These are phyloP conservation scores for Debaryomyces subglobosus DNA, from an alignment of 1,139 yeast species.

Conservation along the genomic window DNA sequence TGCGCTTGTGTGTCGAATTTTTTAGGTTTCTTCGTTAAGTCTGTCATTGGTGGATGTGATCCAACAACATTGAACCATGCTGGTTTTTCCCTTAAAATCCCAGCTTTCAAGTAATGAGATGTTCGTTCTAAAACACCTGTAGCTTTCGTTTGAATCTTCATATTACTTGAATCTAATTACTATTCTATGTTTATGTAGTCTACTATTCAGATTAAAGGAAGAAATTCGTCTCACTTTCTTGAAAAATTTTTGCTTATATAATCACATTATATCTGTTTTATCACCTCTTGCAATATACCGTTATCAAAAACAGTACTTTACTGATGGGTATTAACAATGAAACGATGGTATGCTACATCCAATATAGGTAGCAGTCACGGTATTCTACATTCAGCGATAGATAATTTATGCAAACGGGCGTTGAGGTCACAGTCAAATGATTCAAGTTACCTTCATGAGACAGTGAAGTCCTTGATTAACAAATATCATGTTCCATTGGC, in stretches of 20 bases:
- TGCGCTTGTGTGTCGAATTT: constrained; percentile 30
- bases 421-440: constrained; percentile 3
- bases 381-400: not conserved
- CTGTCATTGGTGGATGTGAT: constrained; percentile 73
- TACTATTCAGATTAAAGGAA: not conserved
- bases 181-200: not conserved
- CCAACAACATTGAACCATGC: constrained; percentile 88
- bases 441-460: constrained; percentile 5
- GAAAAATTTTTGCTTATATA: constrained; percentile 15
- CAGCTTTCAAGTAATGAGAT: constrained; percentile 67
- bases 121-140: constrained; percentile 75
- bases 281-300: not conserved
- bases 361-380: not conserved
- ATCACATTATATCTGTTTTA: not conserved
- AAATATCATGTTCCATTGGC: constrained; percentile 15
- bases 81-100: constrained; percentile 69
- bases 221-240: constrained; percentile 1
- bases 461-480: constrained; percentile 16
- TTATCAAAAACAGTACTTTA: not conserved
- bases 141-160: constrained; percentile 74
- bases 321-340: not conserved
- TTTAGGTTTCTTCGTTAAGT: constrained; percentile 55
- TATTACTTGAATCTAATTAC: constrained; percentile 19
- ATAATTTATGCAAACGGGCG: constrained; percentile 3
- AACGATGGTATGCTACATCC: constrained; percentile 8